These are phyloP conservation scores for Domatiomyces catenatus DNA, from an alignment of 2,329 filamentous ascomycete species.

Conservation along the genomic window DNA sequence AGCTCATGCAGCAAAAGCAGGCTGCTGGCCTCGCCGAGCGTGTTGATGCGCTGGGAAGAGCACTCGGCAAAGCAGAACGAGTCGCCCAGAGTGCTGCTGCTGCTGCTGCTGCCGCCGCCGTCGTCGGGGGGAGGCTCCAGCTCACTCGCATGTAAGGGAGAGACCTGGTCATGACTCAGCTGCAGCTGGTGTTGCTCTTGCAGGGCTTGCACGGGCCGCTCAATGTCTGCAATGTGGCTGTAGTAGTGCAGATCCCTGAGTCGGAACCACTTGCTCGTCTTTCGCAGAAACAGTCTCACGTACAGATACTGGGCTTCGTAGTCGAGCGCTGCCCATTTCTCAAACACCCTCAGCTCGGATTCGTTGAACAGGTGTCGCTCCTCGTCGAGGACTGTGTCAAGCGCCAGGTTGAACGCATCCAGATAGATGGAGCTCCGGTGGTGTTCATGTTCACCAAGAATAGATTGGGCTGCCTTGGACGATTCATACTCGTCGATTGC, in stretches of 20 bases:
- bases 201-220: conserved; percentile 48
- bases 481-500: conserved; percentile 69
- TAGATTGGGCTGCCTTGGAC: conserved; percentile 45
- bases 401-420: conserved; percentile 85
- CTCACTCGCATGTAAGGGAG: conserved; percentile 31
- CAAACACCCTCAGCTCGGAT: conserved; percentile 62
- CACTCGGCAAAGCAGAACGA: conserved; percentile 66
- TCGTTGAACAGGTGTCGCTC: conserved; percentile 77
- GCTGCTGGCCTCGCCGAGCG: conserved; percentile 67
- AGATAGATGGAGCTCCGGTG: conserved; percentile 87
- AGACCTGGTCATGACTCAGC: conserved; percentile 18
- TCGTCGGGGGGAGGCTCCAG: conserved; percentile 29
- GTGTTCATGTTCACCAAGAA: too few species aligned
- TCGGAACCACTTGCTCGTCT: conserved; percentile 83
- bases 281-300: conserved; percentile 80
- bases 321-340: conserved; percentile 52
- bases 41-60: conserved; percentile 57
- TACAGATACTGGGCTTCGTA: conserved; percentile 89
- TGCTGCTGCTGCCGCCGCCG: too few species aligned
- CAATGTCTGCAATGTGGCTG: conserved; percentile 63
- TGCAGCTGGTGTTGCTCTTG: conserved; percentile 46
- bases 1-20: conserved; percentile 77
- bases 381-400: conserved; percentile 78
- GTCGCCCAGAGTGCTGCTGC: conserved; percentile 35
- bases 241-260: conserved; percentile 63